These are phyloP conservation scores for Pezizomycotina sp. DNA, from an alignment of 2,329 filamentous ascomycete species.

Conservation along the genomic window DNA sequence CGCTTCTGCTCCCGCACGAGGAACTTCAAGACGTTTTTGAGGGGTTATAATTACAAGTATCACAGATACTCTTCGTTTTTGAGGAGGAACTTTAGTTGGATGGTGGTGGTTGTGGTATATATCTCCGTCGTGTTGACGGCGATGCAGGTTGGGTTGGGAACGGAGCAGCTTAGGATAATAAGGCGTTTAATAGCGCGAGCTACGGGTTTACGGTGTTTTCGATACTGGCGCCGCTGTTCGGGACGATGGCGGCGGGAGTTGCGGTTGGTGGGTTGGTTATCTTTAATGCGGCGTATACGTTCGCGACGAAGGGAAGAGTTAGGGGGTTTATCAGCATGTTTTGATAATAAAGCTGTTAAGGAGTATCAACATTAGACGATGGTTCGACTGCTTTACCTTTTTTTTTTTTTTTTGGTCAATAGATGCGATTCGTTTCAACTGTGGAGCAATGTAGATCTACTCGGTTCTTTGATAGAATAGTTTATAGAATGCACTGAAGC, in stretches of 20 bases:
- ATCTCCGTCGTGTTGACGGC: conserved; percentile 34
- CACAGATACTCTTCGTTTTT: conserved; percentile 31
- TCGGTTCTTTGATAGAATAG: too few relatives aligned
- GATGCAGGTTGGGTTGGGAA: conserved; percentile 36
- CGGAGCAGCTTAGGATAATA: conserved; percentile 24
- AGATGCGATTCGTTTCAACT: too few relatives aligned
- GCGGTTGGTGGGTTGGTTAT: conserved; percentile 8
- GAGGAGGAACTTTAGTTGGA: conserved; percentile 31
- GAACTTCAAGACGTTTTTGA: conserved; percentile 25
- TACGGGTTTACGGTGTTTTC: conserved; percentile 23
- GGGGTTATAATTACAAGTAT: too few relatives aligned
- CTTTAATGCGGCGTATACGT: conserved; percentile 13
- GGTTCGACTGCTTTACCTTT: too few relatives aligned
- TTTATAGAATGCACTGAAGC: too few relatives aligned
- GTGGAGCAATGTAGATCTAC: too few relatives aligned
- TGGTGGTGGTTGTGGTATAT: conserved; percentile 32
- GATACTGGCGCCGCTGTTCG: conserved; percentile 19
- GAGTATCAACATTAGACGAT: too few relatives aligned
- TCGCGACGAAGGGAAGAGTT: too few relatives aligned
- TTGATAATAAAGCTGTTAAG: too few relatives aligned
- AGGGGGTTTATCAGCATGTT: too few relatives aligned
- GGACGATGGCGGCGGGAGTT: conserved; percentile 9
- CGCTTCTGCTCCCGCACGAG: conserved; percentile 23
- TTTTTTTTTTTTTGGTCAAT: too few relatives aligned
- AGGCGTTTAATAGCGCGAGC: conserved; percentile 22